Conservation (phyloP, 306 rosid species). For the Quillaja saponaria region DNA sequence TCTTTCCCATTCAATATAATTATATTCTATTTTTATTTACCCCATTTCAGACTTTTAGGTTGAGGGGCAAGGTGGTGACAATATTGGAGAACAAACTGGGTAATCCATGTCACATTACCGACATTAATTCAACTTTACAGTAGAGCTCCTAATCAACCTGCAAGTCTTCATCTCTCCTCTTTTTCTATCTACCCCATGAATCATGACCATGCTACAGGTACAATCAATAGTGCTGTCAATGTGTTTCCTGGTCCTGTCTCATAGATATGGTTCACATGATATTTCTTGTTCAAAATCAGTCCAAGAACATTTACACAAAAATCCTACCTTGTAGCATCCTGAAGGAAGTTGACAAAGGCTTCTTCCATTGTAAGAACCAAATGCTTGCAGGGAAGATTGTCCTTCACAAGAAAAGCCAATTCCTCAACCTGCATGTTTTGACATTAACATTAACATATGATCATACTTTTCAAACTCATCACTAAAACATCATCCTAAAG, state of each 20-base stretch:
- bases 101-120: too few relatives aligned
- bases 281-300: slow-evolving; percentile 22
- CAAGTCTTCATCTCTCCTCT: too few relatives aligned
- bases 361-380: slow-evolving; percentile 94
- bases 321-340: slow-evolving; percentile 70
- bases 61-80: too few relatives aligned
- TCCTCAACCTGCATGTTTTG: slow-evolving; percentile 79
- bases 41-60: too few relatives aligned
- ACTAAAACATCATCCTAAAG: not conserved
- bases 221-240: slow-evolving; percentile 1
- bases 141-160: too few relatives aligned
- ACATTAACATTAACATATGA: not conserved
- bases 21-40: too few relatives aligned
- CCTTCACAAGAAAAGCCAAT: slow-evolving; percentile 91
- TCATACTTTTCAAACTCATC: slow-evolving; percentile 17
- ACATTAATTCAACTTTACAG: too few relatives aligned
- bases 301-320: slow-evolving; percentile 23
- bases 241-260: not conserved
- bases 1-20: too few relatives aligned
- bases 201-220: slow-evolving; percentile 18
- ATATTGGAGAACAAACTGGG: too few relatives aligned
- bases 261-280: slow-evolving; percentile 1
- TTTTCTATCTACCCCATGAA: not conserved
- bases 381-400: slow-evolving; percentile 95
- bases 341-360: slow-evolving; percentile 73